phyloP scores from a whole-genome alignment of 2,329 filamentous ascomycete genomes.

The Bipolaris cookei region DNA sequence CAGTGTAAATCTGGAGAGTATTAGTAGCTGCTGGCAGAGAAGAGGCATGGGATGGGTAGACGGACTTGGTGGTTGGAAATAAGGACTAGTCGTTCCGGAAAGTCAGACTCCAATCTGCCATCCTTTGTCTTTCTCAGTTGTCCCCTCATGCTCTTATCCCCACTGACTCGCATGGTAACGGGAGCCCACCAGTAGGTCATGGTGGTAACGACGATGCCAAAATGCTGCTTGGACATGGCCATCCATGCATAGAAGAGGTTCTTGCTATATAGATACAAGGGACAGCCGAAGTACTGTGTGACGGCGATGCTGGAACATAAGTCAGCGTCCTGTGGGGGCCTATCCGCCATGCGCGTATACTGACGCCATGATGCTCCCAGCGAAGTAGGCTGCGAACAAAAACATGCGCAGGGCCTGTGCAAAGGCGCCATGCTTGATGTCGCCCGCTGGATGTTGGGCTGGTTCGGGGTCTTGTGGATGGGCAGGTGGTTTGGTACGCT shows the following conservation, averaged over 20 bases:
- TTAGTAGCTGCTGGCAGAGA: slow-evolving; percentile 15
- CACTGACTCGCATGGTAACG: slow-evolving; percentile 79
- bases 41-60: background rate
- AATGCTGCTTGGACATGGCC: slow-evolving; percentile 83
- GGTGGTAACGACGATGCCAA: slow-evolving; percentile 75
- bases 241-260: slow-evolving; percentile 84
- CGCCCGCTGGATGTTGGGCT: slow-evolving; percentile 43
- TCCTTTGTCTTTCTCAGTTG: slow-evolving; percentile 73
- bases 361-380: slow-evolving; percentile 51
- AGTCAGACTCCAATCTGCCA: slow-evolving; percentile 75
- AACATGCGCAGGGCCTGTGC: slow-evolving; percentile 54
- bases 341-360: slow-evolving; percentile 25
- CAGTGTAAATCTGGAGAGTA: slow-evolving; percentile 72
- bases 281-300: slow-evolving; percentile 74
- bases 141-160: slow-evolving; percentile 77
- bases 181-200: slow-evolving; percentile 88
- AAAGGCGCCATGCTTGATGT: slow-evolving; percentile 52
- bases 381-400: slow-evolving; percentile 55
- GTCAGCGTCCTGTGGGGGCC: slow-evolving; percentile 32
- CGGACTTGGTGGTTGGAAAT: slow-evolving; percentile 80
- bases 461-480: slow-evolving; percentile 7
- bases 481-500: slow-evolving; percentile 18
- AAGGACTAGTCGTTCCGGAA: slow-evolving; percentile 80
- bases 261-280: slow-evolving; percentile 75
- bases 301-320: slow-evolving; percentile 55